Base-by-base conservation (phyloP, 768 basidiomycete species). In the Wakefieldia striispora region DNA sequence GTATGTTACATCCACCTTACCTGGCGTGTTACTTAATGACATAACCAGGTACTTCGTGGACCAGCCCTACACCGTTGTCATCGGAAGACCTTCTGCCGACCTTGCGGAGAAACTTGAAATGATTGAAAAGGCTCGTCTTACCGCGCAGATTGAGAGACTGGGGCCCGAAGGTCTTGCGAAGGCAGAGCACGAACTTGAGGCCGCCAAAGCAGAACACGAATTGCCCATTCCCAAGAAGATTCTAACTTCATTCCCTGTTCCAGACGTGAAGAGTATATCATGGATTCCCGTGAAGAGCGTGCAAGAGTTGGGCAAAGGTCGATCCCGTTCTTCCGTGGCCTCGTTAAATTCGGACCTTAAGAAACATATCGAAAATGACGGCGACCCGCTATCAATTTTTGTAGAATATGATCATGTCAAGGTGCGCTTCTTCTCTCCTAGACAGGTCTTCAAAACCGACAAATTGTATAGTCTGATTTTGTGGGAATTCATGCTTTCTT, bases 371-470 rank as follows among this genome's bases (percentile, higher is more conserved):
- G 74, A 80, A 45, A 64, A 71, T 3, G 93, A 97, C 56, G 86
- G 85, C 3, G 63, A 75, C 2, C 64, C 78, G 3, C 64, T 95
- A 29, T 83, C 95, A 6, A 95, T 93, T 72, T 95, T 94, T 64
- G 82, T 95, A 10, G 87, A 97, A 62, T 99, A 91, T 61, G 89
- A 97, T 59, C 91, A 95, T 66, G 92, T 95, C 41, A 81, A 92
- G 74, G 94, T 89, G 70, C 19, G 21, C 19, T 31, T 47, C 23
- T 48, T 40, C 33, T 45, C 45, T 38, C 21, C 16, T n/a, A 29
- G 20, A 39, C 23, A 43, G 27, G 23, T 19, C 11, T 29, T 37
- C 19, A 34, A 21, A 21, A 40, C 46, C 35, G 35, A 50, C 37
- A 35, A 44, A 40, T 51, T 20, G 14, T 40, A 1, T 54, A 97